Base-by-base conservation (phyloP, 2,329 filamentous ascomycete genomes). In the Escovopsis sp. region DNA sequence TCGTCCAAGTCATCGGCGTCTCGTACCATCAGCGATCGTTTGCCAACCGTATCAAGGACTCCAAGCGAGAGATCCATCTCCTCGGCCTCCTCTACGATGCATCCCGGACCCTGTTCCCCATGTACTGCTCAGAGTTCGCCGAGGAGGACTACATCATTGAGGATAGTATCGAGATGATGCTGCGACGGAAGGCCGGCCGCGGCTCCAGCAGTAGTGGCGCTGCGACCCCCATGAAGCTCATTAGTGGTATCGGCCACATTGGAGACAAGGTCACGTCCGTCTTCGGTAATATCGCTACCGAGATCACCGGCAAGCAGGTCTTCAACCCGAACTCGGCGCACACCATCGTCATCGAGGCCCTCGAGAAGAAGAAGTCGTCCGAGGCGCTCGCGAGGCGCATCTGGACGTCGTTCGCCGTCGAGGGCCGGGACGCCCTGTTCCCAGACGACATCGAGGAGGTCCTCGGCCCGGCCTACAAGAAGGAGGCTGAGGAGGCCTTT, bases 401-500 rank as follows among this genome's bases (percentile, higher is more conserved):
- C 47, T 96, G 91, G 91, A 94, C 95, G 85, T 95, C 88, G 1
- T 94, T 95, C 57, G 91, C 94, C 2, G 77, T 91, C 4, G 89
- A 96, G 61, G 87, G 86, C 51, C 79, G 79, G 44, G 85, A 95
- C 34, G 68, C 80, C 1, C 69, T 98, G 8, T 84, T 74, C 50
- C 62, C 74, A 8, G 86, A 94, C 5, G 91, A 98, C 56, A 72
- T 98, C 32, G 58, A 79, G 27, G 89, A 96, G 57, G 89, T 96
- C 9, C 79, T 98, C 45, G 89, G 89, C 2, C 65, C 74, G 0
- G 74, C 75, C 6, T 79, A 82, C 52, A 76, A 77, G 47, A 67
- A 74, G 0, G 84, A 94, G 47, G 91, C 91, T 2, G 83, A 91
- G 44, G 86, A 94, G 59, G 83, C 81, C 42, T 96, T 96, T 56